Percentiles rank a stretch among this genome's conserved stretches.
Conservation (phyloP, 148 eudicot genomes). For the Limonium bicolor region DNA sequence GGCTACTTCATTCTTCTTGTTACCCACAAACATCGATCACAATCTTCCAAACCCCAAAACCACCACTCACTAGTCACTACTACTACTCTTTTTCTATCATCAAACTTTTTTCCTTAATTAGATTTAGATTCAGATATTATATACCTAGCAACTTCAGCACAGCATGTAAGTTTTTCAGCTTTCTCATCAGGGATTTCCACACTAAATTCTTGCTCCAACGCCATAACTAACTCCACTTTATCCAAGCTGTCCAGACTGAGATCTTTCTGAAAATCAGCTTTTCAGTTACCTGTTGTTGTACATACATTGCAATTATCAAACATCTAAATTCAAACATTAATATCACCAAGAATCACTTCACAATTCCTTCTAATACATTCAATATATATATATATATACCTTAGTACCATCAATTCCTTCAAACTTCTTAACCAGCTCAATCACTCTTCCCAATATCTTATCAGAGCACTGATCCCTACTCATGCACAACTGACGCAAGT, state of each 20-base stretch:
- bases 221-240: constrained; percentile 70
- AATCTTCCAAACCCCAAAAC: too few relatives aligned
- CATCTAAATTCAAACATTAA: too few relatives aligned
- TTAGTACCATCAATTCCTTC: constrained; percentile 41
- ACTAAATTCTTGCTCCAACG: constrained; percentile 61
- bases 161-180: constrained; percentile 55
- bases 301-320: too few relatives aligned
- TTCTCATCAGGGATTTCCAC: constrained; percentile 52
- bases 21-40: too few relatives aligned
- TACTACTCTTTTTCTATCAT: too few relatives aligned
- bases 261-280: constrained; percentile 65
- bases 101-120: too few relatives aligned
- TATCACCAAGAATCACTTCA: too few relatives aligned
- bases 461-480: constrained; percentile 13
- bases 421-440: constrained; percentile 47
- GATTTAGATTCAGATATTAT: constrained; percentile 18
- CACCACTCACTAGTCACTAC: too few relatives aligned
- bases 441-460: constrained; percentile 33
- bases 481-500: constrained; percentile 22
- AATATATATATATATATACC: too few relatives aligned
- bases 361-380: too few relatives aligned
- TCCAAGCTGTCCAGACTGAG: constrained; percentile 55
- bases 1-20: too few relatives aligned
- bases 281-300: constrained; percentile 64
- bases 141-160: constrained; percentile 59